These are phyloP conservation scores for Lipomyces orientalis DNA, from an alignment of 805 yeast genomes.

Conservation along the genomic window DNA sequence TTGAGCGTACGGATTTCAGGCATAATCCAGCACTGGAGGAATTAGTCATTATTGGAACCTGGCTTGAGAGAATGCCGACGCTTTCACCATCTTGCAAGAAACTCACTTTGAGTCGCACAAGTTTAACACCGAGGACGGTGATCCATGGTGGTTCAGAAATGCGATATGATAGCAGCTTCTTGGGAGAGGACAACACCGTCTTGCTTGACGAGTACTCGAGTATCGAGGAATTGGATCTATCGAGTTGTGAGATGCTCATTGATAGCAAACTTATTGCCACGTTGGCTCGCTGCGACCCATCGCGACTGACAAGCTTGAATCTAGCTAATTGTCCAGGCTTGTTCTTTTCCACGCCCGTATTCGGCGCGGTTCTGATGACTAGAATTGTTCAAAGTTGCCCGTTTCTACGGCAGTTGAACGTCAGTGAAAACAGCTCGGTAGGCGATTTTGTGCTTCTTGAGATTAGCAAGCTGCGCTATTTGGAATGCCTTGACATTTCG, in stretches of 20 bases:
- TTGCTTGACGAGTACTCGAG: conserved; percentile 13
- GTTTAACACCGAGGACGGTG: conserved; percentile 19
- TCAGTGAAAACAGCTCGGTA: conserved; percentile 20
- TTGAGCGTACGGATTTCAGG: conserved; percentile 21
- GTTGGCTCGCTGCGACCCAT: conserved; percentile 13
- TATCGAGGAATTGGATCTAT: conserved; percentile 2
- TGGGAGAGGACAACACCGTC: conserved; percentile 17
- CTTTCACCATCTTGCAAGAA: conserved; percentile 13
- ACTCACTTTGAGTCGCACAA: conserved; percentile 11
- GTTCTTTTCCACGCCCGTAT: conserved; percentile 12
- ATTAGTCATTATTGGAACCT: conserved; percentile 12
- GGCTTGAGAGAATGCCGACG: conserved; percentile 26
- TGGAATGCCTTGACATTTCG: conserved; percentile 13
- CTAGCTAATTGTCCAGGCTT: conserved; percentile 19
- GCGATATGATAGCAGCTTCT: conserved; percentile 18
- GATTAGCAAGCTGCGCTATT: neutral
- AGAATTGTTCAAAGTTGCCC: conserved; percentile 20
- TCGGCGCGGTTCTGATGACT: conserved; percentile 14
- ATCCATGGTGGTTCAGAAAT: conserved; percentile 6
- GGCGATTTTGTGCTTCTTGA: conserved; percentile 9
- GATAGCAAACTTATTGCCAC: conserved; percentile 19
- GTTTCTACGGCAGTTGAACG: conserved; percentile 4
- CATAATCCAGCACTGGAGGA: conserved; percentile 5
- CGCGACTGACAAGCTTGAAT: conserved; percentile 9
- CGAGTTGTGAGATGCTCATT: conserved; percentile 22